A percentile compares a stretch with the other conserved stretches of the same genome.
Conservation (phyloP, 495 filamentous ascomycete species). For the Hypoxylon crocopeplum region DNA sequence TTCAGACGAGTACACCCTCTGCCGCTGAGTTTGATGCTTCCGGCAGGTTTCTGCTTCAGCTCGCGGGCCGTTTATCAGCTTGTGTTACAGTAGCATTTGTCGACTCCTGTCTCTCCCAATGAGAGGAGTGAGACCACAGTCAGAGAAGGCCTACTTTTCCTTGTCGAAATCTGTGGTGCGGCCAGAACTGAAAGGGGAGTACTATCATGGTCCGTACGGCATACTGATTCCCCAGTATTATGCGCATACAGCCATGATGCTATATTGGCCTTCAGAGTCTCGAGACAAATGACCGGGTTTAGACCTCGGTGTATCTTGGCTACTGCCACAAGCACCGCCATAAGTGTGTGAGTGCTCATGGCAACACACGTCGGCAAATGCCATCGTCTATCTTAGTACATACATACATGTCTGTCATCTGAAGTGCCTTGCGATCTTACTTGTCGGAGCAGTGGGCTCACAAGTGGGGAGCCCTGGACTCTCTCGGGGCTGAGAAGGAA, state of each 20-base stretch:
- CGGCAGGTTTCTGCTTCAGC: conserved; percentile 15
- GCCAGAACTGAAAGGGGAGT: conserved; percentile 16
- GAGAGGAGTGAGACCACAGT: conserved; percentile 19
- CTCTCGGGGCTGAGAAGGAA: conserved; percentile 42
- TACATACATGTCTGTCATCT: conserved; percentile 25
- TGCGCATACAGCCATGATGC: background rate
- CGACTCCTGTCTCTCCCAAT: conserved; percentile 20
- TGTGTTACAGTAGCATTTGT: conserved; percentile 31
- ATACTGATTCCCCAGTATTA: background rate
- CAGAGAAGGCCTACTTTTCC: conserved; percentile 4
- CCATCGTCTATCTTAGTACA: conserved; percentile 22
- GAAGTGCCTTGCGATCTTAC: conserved; percentile 32
- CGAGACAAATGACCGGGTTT: conserved; percentile 17
- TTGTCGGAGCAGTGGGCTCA: conserved; percentile 22
- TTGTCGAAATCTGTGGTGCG: conserved; percentile 14
- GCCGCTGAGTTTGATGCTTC: background rate
- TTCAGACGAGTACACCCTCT: conserved; percentile 3
- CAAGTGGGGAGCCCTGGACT: conserved; percentile 30
- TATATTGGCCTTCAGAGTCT: background rate
- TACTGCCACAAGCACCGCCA: conserved; percentile 34
- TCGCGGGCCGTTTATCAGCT: conserved; percentile 26
- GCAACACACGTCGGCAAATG: conserved; percentile 15
- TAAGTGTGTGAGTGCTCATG: conserved; percentile 11
- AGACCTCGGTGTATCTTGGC: conserved; percentile 18
- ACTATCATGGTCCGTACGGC: conserved; percentile 8